Conservation (phyloP, 1,284 basidiomycete species). For the Cryptococcus floricola region DNA sequence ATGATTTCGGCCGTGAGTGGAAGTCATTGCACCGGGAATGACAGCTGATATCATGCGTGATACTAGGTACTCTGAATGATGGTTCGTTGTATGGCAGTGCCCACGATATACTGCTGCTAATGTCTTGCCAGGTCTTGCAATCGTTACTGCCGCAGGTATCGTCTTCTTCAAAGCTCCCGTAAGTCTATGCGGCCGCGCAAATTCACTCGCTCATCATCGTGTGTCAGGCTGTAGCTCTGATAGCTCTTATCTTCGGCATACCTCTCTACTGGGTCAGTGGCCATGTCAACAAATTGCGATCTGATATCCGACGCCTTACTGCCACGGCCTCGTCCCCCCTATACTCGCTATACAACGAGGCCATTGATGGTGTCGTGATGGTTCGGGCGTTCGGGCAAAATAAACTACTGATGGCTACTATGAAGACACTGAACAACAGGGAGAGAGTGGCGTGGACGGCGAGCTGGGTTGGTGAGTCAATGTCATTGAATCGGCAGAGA, state of each 20-base stretch:
- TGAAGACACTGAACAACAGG: slow-evolving; percentile 38
- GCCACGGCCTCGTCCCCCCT: slow-evolving; percentile 48
- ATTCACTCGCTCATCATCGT: background rate
- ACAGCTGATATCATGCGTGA: background rate
- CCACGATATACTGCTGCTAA: background rate
- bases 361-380: slow-evolving; percentile 51
- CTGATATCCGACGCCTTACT: slow-evolving; percentile 40
- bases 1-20: slow-evolving; percentile 60
- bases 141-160: slow-evolving; percentile 15
- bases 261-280: slow-evolving; percentile 32
- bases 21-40: background rate
- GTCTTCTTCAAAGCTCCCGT: slow-evolving; percentile 34
- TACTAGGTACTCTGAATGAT: slow-evolving; percentile 13
- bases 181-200: background rate
- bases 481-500: background rate
- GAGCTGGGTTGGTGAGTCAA: slow-evolving; percentile 29
- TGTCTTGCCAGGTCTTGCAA: slow-evolving; percentile 3
- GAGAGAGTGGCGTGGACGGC: slow-evolving; percentile 33
- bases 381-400: slow-evolving; percentile 48
- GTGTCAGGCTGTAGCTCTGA: slow-evolving; percentile 21
- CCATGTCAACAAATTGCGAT: slow-evolving; percentile 38
- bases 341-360: slow-evolving; percentile 50
- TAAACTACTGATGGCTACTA: slow-evolving; percentile 37
- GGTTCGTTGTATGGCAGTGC: slow-evolving; percentile 1
- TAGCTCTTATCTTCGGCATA: slow-evolving; percentile 24